Base-by-base conservation (phyloP, 805 yeast species). In the Barnettozyma sucrosica region DNA sequence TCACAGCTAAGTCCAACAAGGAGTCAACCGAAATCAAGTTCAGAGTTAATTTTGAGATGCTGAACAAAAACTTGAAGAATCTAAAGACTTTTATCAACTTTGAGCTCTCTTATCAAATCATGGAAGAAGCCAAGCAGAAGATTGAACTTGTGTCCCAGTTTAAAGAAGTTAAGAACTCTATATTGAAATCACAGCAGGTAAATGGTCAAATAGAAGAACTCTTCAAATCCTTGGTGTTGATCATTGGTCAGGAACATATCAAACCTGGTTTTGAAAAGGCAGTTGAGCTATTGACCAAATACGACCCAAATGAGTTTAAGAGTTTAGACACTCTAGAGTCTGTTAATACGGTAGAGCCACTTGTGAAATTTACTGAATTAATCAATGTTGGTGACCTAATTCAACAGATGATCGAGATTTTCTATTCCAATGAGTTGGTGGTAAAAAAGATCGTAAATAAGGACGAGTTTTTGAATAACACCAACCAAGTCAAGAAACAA, bases 341-440 rank as follows among this genome's bases (percentile, higher is more conserved):
- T 5, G 48, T 54, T 5, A 51, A 48, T 20, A 71, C 75, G 7
- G 83, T 86, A n/a, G 95, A 85, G 52, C 98, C 98, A 0, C 71
- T 92, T 45, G 84, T 84, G 0, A 79, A 86, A 40, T 92, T 93
- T 57, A 85, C 95, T 16, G 97, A 92, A 61, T 74, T 93, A 48
- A 93, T 93, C 32, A 93, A 90, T 56, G 82, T 88, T 50, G 97
- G 97, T 5, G 99, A 92, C 64, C 70, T 92, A 48, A 87, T 93
- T 20, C 83, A 89, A 57, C 97, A 92, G 62, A 88, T 92, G 95
- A 69, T 90, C 39, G 89, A 86, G 45, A 87, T 89, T 6, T 93
- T 93, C 56, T 92, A 89, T 66, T 85, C 85, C 56, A 90, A 87
- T 62, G 98, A 92, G 62, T 73, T 92, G 54, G 72, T 71, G 1